These are phyloP conservation scores for Penicillium paxilli DNA, from an alignment of 495 filamentous ascomycete species.

Conservation along the genomic window DNA sequence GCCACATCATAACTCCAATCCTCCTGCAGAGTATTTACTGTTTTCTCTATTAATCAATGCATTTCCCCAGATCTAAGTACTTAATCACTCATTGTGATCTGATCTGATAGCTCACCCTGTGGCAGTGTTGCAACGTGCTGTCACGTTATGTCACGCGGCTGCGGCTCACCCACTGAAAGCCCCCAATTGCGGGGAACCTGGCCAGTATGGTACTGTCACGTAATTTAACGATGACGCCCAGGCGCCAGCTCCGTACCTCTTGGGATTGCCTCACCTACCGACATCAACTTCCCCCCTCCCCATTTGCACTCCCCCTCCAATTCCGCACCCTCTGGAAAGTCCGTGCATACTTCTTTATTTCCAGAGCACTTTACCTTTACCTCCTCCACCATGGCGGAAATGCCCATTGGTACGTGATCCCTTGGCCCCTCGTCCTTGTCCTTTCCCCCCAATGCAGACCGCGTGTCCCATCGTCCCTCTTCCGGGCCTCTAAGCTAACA, in stretches of 20 bases:
- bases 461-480: conserved; percentile 26
- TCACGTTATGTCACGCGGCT: conserved; percentile 19
- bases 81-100: background rate
- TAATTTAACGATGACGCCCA: conserved; percentile 31
- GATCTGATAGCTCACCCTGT: background rate
- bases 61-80: background rate
- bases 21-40: background rate
- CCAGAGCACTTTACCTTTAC: conserved; percentile 1
- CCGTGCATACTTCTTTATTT: conserved; percentile 5
- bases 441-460: conserved; percentile 18
- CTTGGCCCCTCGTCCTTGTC: background rate
- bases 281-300: conserved; percentile 21
- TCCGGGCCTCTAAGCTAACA: conserved; percentile 33
- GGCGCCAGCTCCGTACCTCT: conserved; percentile 17
- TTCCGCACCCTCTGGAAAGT: conserved; percentile 23
- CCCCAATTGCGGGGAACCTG: conserved; percentile 18
- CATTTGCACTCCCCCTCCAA: conserved; percentile 23
- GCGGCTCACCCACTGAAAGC: background rate
- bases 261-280: conserved; percentile 1
- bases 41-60: background rate
- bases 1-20: background rate
- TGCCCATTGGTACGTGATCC: conserved; percentile 64
- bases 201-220: conserved; percentile 31
- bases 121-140: too few relatives aligned
- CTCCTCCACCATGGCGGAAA: conserved; percentile 60